These are phyloP conservation scores for Daldinia eschscholtzii DNA, from an alignment of 2,329 filamentous ascomycete species.

Conservation along the genomic window DNA sequence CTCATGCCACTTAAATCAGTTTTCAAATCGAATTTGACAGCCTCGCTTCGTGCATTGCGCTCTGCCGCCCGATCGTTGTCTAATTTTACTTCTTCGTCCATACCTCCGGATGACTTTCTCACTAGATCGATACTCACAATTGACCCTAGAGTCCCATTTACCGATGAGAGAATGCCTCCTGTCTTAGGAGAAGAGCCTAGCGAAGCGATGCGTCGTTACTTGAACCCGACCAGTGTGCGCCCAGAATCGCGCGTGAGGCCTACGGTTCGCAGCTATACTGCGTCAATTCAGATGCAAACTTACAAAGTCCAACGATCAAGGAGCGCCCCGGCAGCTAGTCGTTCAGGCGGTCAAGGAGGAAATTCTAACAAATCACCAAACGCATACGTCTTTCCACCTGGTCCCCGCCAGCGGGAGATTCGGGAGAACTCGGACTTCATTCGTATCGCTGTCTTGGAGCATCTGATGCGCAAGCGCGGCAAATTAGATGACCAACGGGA, in stretches of 20 bases:
- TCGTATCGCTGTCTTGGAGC: slow-evolving; percentile 77
- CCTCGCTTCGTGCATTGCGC: slow-evolving; percentile 73
- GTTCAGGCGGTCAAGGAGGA: slow-evolving; percentile 46
- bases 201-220: slow-evolving; percentile 74
- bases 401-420: slow-evolving; percentile 73
- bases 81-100: slow-evolving; percentile 71
- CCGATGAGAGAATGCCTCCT: slow-evolving; percentile 75
- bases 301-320: slow-evolving; percentile 71
- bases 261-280: slow-evolving; percentile 64
- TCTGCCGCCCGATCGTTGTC: slow-evolving; percentile 75
- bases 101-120: slow-evolving; percentile 75
- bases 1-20: slow-evolving; percentile 64
- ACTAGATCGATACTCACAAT: slow-evolving; percentile 76
- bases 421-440: slow-evolving; percentile 79
- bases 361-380: slow-evolving; percentile 51
- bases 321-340: slow-evolving; percentile 50
- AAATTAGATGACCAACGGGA: slow-evolving; percentile 75
- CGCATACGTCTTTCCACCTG: slow-evolving; percentile 57
- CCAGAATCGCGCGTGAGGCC: slow-evolving; percentile 56
- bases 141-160: slow-evolving; percentile 74
- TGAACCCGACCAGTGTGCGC: slow-evolving; percentile 72
- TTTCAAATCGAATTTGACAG: slow-evolving; percentile 78
- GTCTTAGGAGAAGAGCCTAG: slow-evolving; percentile 73
- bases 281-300: slow-evolving; percentile 79
- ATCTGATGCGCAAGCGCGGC: slow-evolving; percentile 76